Percentiles rank a stretch among this genome's conserved stretches.
phyloP scores from a whole-genome alignment of 2,329 filamentous ascomycete genomes.

The Colletotrichum plurivorum region DNA sequence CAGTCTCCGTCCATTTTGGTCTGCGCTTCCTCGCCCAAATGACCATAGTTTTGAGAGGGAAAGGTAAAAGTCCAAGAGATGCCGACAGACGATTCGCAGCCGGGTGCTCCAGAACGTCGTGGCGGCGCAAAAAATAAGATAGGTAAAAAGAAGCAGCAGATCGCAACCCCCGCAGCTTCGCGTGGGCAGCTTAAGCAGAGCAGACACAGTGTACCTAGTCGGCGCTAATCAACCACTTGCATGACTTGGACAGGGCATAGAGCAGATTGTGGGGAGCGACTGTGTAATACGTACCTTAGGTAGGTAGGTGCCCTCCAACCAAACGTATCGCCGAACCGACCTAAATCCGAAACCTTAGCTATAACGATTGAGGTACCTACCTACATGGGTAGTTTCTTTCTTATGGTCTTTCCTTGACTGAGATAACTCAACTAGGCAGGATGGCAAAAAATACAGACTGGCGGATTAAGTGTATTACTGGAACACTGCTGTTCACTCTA shows the following conservation, averaged over 20 bases:
- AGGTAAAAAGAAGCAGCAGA: constrained; percentile 2
- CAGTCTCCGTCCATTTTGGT: constrained; percentile 76
- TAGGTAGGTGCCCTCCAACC: neutral
- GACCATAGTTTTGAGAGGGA: constrained; percentile 48
- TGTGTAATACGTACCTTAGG: neutral
- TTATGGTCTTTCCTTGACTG: no score
- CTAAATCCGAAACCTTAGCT: constrained; percentile 28
- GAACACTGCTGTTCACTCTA: neutral
- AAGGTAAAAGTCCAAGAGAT: constrained; percentile 1
- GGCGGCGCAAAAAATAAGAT: neutral
- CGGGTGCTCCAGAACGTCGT: neutral
- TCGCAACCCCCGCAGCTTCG: constrained; percentile 33
- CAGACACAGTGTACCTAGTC: constrained; percentile 18
- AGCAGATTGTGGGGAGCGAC: constrained; percentile 27
- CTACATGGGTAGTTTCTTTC: no score
- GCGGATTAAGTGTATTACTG: no score
- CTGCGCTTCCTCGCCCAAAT: constrained; percentile 53
- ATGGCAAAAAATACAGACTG: no score
- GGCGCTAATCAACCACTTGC: constrained; percentile 30
- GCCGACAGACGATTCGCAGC: constrained; percentile 20
- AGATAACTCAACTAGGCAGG: no score
- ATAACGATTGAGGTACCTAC: no score
- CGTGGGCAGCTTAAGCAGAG: constrained; percentile 21
- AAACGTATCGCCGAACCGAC: constrained; percentile 13
- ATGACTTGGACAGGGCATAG: constrained; percentile 34